phyloP scores from a whole-genome alignment of 2,329 filamentous ascomycete genomes.

The Venturiaceae sp. region DNA sequence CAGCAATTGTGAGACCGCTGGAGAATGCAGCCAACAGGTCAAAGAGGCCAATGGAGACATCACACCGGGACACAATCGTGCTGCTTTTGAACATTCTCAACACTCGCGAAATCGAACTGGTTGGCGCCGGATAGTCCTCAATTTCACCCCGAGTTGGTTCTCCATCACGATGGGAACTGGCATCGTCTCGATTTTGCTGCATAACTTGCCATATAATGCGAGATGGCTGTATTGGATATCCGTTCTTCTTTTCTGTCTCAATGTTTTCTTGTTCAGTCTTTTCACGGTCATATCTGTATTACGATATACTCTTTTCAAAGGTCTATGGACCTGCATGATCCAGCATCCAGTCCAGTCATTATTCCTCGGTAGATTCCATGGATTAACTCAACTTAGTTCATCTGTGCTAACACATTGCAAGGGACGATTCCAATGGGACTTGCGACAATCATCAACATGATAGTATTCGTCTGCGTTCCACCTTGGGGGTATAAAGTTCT shows the following conservation, averaged over 20 bases:
- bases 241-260: conserved; percentile 50
- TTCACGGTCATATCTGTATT: conserved; percentile 46
- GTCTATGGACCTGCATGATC: conserved; percentile 59
- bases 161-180: conserved; percentile 51
- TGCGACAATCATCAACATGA: conserved; percentile 58
- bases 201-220: conserved; percentile 51
- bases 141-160: conserved; percentile 26
- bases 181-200: conserved; percentile 53
- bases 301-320: conserved; percentile 55
- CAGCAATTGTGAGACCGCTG: no score
- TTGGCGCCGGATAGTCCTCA: conserved; percentile 23
- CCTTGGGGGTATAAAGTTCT: conserved; percentile 49
- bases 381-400: conserved; percentile 56
- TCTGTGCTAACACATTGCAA: no score
- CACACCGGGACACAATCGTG: no score
- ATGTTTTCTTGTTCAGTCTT: conserved; percentile 46
- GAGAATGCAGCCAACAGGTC: no score
- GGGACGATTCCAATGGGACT: conserved; percentile 63
- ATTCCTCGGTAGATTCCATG: conserved; percentile 51
- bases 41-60: no score
- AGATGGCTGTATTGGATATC: conserved; percentile 49
- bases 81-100: no score
- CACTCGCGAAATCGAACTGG: no score
- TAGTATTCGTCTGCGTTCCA: conserved; percentile 48
- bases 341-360: conserved; percentile 56